Evolutionary conservation across 2,329 filamentous ascomycete genomes (phyloP), one percentile per base, ranked within the genome.

Genomic region (Apiospora phragmitis): DNA sequence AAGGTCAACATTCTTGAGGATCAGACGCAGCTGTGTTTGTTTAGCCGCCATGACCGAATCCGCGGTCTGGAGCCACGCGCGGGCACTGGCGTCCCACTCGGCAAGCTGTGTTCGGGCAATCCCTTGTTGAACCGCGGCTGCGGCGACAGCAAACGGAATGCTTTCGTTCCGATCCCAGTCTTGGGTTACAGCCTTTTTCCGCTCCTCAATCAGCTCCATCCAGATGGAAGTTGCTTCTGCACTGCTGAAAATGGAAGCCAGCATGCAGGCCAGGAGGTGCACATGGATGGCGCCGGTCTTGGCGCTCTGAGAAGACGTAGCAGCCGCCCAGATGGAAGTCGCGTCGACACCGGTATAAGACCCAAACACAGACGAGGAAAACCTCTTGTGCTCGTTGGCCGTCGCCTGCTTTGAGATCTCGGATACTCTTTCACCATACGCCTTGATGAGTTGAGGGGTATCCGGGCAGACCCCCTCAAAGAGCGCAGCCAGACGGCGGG

Each of bases 401-500:
- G 43, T n/a, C 18, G 45, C 59, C 1, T 38, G 18, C 11, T 41
- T 51, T 2, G 68, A 51, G 21, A 71, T 72, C 66, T 72, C 69
- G 4, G 66, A 70, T 4, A 62, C 70, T 16, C 72, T 51, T 3
- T 35, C 47, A 16, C 72, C 72, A 65, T 72, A 73, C 0, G 80
- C 79, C 43, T 72, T 71, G 9, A 81, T 69, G 3, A 85, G 76
- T 1, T 73, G 68, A 0, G 81, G 82, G 0, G 75, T 81, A 0
- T 71, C 4, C 3, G 82, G 82, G 2, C 79, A 68, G 0, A 79
- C 41, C 0, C 72, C 74, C 29, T 80, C 76, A 70, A 86, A 85
- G 0, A 86, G 73, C 0, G 79, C 79, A 1, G 79, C 83, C 0
- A 86, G 78, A 43, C 77, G 79, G 24, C 82, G 72, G 1, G 84